Evolutionary conservation across 2,329 filamentous ascomycete genomes (phyloP).

Genomic region (Lasiodiplodia citricola): DNA sequence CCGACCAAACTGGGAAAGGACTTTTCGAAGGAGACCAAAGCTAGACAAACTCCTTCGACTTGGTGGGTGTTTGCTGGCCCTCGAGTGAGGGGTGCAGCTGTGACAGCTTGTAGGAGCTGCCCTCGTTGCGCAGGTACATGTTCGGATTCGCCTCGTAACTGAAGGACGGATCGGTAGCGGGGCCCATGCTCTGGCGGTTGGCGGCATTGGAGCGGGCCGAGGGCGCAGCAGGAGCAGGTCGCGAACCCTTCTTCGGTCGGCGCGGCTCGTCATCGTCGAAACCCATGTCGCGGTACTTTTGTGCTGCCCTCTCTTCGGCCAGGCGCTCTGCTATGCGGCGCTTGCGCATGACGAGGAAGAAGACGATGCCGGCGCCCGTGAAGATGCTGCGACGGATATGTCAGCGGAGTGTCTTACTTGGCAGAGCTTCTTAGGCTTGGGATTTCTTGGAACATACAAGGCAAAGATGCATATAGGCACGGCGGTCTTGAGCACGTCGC

Average conservation of each 20-base stretch:
- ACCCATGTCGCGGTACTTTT: conserved; percentile 17
- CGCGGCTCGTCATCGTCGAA: conserved; percentile 21
- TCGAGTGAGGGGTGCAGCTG: conserved; percentile 21
- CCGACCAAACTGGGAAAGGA: conserved; percentile 1
- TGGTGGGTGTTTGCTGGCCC: conserved; percentile 5
- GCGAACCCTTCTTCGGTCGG: not conserved
- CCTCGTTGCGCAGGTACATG: conserved; percentile 16
- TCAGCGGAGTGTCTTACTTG: not conserved
- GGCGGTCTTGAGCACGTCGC: conserved; percentile 2
- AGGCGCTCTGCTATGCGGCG: not conserved
- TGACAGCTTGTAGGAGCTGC: conserved; percentile 8
- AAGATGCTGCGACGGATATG: conserved; percentile 6
- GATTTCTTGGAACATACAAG: not conserved
- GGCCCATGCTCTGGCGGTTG: conserved; percentile 14
- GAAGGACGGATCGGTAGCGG: not conserved
- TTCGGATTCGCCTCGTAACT: conserved; percentile 2
- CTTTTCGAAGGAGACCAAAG: not conserved
- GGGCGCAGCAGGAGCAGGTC: not conserved
- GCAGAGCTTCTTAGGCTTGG: not conserved
- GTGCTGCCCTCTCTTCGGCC: conserved; percentile 6
- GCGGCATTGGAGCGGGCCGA: not conserved
- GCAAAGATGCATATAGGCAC: conserved; percentile 6
- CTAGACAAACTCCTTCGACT: conserved; percentile 14
- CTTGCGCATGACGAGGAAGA: conserved; percentile 11
- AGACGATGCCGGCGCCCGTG: conserved; percentile 4